These are phyloP conservation scores for Magnusiomyces sp. DNA, from an alignment of 1,139 yeast species.

Conservation along the genomic window DNA sequence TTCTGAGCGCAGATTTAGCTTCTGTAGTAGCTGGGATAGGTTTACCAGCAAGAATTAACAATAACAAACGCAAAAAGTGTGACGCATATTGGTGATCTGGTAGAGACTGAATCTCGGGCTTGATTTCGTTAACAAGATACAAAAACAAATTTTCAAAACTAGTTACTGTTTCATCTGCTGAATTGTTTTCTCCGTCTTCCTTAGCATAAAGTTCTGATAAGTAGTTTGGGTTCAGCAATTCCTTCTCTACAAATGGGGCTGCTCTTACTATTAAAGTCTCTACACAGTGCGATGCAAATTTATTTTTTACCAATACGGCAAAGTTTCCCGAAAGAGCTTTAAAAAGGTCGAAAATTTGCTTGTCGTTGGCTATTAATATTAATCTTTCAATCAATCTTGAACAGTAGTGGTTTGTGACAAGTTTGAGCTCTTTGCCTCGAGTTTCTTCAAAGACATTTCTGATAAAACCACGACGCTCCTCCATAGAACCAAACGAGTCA, in stretches of 20 bases:
- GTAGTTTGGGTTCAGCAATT: conserved; percentile 34
- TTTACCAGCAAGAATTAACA: conserved; percentile 68
- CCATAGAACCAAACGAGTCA: conserved; percentile 66
- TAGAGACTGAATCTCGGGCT: conserved; percentile 52
- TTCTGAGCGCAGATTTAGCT: conserved; percentile 60
- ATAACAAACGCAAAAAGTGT: conserved; percentile 68
- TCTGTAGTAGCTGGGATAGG: conserved; percentile 69
- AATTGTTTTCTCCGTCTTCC: conserved; percentile 5
- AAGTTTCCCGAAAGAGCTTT: conserved; percentile 64
- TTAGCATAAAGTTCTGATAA: conserved; percentile 5
- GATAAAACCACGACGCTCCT: conserved; percentile 67
- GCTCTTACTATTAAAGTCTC: conserved; percentile 75
- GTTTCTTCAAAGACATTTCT: conserved; percentile 77
- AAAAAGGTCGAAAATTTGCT: conserved; percentile 54
- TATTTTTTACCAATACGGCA: conserved; percentile 70
- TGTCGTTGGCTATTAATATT: conserved; percentile 55
- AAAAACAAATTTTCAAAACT: conserved; percentile 50
- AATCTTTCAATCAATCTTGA: conserved; percentile 87
- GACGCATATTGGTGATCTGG: conserved; percentile 75
- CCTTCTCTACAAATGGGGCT: conserved; percentile 72
- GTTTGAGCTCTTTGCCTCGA: conserved; percentile 80
- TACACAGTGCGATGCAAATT: conserved; percentile 87
- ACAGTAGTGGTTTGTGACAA: conserved; percentile 90
- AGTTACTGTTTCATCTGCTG: background rate
- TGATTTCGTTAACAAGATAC: conserved; percentile 57